phyloP scores from a whole-genome alignment of 2,329 filamentous ascomycete species.

The Aspergillus quadrilineatus region DNA sequence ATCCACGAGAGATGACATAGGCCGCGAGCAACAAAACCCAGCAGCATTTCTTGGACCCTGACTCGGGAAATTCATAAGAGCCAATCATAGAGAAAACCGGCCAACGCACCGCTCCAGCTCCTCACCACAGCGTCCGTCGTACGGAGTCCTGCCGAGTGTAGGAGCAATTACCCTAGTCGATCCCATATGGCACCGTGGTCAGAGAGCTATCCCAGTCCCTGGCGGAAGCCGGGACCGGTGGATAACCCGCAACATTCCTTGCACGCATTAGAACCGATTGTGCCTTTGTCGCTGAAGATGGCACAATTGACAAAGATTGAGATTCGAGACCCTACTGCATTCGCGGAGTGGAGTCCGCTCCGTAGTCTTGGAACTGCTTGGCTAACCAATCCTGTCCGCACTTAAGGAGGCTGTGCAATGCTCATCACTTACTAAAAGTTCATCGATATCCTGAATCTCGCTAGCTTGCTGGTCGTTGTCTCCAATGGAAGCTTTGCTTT shows the following conservation, averaged over 20 bases:
- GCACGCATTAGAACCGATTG: background rate
- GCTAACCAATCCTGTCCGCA: conserved; percentile 4
- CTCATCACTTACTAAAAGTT: background rate
- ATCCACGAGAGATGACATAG: background rate
- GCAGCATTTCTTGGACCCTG: background rate
- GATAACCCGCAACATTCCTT: background rate
- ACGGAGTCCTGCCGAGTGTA: too few species aligned
- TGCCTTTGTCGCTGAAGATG: background rate
- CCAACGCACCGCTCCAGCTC: background rate
- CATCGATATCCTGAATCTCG: background rate
- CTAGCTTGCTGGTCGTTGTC: background rate
- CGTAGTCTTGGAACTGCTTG: background rate
- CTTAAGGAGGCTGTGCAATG: conserved; percentile 3
- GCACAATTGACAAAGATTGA: background rate
- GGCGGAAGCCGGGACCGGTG: background rate
- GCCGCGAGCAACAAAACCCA: background rate
- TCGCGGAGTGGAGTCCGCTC: background rate
- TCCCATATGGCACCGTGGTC: too few species aligned
- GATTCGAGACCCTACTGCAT: conserved; percentile 5
- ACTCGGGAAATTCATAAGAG: background rate
- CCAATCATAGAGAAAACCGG: background rate
- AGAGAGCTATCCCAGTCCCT: background rate
- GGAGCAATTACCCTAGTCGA: too few species aligned
- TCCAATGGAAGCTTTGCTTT: background rate
- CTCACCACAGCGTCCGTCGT: too few species aligned